Conservation (phyloP, 2,329 filamentous ascomycete genomes). For the Drechslerella dactyloides region DNA sequence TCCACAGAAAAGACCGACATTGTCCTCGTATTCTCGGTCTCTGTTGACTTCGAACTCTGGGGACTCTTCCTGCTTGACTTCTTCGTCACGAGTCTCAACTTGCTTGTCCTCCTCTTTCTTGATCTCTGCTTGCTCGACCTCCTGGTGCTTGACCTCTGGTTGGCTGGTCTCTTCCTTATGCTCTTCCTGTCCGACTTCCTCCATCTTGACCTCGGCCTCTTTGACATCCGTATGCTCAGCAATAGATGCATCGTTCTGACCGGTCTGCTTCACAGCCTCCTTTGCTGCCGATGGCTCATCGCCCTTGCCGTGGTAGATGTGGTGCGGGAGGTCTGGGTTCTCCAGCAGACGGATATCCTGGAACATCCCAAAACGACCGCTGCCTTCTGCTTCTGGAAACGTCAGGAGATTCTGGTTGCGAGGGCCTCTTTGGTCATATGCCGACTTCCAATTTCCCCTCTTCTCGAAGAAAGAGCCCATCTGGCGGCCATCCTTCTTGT, state of each 20-base stretch:
- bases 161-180: not conserved
- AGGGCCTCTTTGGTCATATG: no score
- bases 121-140: not conserved
- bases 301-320: conserved; percentile 5
- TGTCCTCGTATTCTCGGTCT: conserved; percentile 17
- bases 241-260: no score
- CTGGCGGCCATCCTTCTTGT: no score
- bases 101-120: conserved; percentile 4
- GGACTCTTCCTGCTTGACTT: not conserved
- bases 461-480: no score
- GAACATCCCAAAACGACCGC: not conserved
- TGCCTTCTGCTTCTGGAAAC: not conserved
- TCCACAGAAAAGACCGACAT: conserved; percentile 20
- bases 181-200: not conserved
- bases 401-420: no score
- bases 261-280: not conserved
- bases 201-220: not conserved
- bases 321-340: conserved; percentile 7
- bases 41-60: conserved; percentile 15
- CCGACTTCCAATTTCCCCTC: no score
- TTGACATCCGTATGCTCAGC: not conserved
- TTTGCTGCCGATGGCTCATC: not conserved
- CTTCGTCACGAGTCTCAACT: no score
- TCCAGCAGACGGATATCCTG: conserved; percentile 19
- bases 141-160: no score